Evolutionary conservation across 768 basidiomycete genomes (phyloP).

Genomic region (Mycena galericulata): DNA sequence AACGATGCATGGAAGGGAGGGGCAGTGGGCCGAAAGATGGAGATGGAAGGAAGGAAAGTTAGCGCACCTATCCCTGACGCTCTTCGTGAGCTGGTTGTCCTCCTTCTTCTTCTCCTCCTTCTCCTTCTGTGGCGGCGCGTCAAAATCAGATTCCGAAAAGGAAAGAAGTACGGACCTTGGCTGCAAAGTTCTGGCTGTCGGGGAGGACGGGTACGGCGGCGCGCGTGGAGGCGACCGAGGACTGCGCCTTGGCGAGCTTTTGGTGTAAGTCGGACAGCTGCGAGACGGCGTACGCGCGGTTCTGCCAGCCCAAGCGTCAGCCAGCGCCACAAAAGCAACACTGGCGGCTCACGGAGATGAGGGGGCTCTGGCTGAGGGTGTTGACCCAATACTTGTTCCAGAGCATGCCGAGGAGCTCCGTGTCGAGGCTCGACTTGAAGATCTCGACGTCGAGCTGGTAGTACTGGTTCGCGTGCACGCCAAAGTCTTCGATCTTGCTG

Average conservation of each 20-base stretch:
- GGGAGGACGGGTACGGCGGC: slow-evolving; percentile 66
- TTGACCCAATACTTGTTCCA: slow-evolving; percentile 99
- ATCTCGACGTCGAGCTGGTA: slow-evolving; percentile 95
- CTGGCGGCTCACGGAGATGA: slow-evolving; percentile 79
- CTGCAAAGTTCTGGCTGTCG: slow-evolving; percentile 48
- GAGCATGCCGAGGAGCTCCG: slow-evolving; percentile 86
- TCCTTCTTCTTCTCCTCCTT: slow-evolving; percentile 87
- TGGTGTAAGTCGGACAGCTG: slow-evolving; percentile 92
- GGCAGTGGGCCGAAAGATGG: neutral
- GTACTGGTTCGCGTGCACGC: slow-evolving; percentile 97
- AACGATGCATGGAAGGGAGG: too few species aligned
- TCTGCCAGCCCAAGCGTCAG: slow-evolving; percentile 64
- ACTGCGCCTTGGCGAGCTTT: slow-evolving; percentile 84
- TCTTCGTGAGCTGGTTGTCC: slow-evolving; percentile 87
- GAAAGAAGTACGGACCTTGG: slow-evolving; percentile 55
- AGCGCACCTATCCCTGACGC: slow-evolving; percentile 96
- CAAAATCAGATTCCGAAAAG: neutral
- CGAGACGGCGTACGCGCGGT: slow-evolving; percentile 92
- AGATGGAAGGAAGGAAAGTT: slow-evolving; percentile 1
- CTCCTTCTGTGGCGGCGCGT: slow-evolving; percentile 53
- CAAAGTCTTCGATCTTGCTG: slow-evolving; percentile 98
- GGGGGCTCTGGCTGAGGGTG: slow-evolving; percentile 91
- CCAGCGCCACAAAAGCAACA: neutral
- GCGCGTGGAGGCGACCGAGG: slow-evolving; percentile 67
- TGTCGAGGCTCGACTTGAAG: slow-evolving; percentile 93